Evolutionary conservation across 2,329 filamentous ascomycete genomes (phyloP), one percentile per base, ranked within the genome.

Genomic region (Alternaria metachromatica): DNA sequence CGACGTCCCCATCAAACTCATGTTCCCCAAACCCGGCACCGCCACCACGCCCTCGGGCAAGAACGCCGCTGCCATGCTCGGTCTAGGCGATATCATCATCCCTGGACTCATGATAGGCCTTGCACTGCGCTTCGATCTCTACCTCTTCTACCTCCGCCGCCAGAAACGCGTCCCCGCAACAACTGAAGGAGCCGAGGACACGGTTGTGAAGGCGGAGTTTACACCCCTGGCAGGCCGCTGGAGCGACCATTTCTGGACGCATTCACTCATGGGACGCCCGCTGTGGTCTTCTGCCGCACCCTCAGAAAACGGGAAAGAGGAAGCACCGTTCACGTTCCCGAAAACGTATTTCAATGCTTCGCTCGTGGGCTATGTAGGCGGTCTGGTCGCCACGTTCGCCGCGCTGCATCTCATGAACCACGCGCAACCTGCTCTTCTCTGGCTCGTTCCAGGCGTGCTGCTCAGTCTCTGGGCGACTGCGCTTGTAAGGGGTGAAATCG

Each of bases 1-100:
- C 25, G 95, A 99, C 70, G 92, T 95, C 0, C 96, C 95, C 0
- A 96, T 97, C 78, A 98, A 97, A 78, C 87, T 99, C 8, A 86
- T 96, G 6, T 96, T 97, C 66, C 90, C 92, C 2, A 86, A 87
- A n/a, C 89, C 90, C 7, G 78, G 83, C 4, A 76, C 80, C 33
- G 78, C 37, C 8, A 41, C 37, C n/a, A 41, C 37, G 37, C 37
- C 37, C 37, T 41, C 84, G n/a, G 78, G 79, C 7, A 80, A 82
- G n/a, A 81, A 82, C 12, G 76, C 82, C 8, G 76, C 77, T 70
- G 87, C 92, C 57, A 97, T 98, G 87, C 89, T 99, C 8, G 95
- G 95, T 0, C 86, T 98, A 0, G 95, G 95, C n/a, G 95, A 99
- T 76, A 92, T 99, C 62, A 92, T 97, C 2, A 85, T 99, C 4